Percentiles rank a stretch among this genome's conserved stretches.
phyloP scores from a whole-genome alignment of 371 early-diverging fungal species.

The Choanephora cucurbitarum region DNA sequence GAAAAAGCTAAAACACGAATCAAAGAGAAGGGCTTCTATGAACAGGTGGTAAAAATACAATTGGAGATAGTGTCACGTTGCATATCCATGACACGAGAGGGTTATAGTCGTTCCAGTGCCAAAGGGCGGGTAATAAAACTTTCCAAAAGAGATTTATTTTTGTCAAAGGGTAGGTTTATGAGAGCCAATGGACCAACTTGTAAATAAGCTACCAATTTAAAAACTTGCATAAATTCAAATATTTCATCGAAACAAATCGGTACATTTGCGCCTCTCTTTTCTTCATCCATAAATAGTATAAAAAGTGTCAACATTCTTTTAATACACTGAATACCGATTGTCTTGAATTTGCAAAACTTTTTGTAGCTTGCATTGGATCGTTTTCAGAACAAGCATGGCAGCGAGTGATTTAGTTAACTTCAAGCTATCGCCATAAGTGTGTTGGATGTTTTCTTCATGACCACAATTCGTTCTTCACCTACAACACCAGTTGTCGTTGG shows the following conservation, averaged over 20 bases:
- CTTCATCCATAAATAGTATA: conserved; percentile 9
- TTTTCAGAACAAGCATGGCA: conserved; percentile 5
- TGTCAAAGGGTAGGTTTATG: no score
- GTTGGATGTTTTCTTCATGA: conserved; percentile 7
- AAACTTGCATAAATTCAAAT: conserved; percentile 11
- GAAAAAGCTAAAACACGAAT: no score
- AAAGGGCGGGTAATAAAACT: no score
- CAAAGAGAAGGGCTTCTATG: no score
- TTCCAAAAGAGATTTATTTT: no score
- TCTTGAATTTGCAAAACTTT: conserved; percentile 2
- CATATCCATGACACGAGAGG: no score
- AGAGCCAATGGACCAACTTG: conserved; percentile 13
- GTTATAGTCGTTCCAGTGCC: no score
- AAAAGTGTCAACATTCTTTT: conserved; percentile 7
- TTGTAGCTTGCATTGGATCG: conserved; percentile 3
- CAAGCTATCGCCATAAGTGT: conserved; percentile 10
- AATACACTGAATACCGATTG: conserved; percentile 7
- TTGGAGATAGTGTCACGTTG: no score
- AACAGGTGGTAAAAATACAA: no score
- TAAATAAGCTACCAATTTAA: conserved; percentile 10
- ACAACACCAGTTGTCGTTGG: conserved; percentile 15
- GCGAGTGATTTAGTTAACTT: conserved; percentile 6
- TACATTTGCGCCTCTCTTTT: conserved; percentile 10
- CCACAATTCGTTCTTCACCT: conserved; percentile 14
- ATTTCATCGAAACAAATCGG: conserved; percentile 13